Conservation (phyloP, 2,329 filamentous ascomycete genomes). For the Beauveria pseudobassiana region DNA sequence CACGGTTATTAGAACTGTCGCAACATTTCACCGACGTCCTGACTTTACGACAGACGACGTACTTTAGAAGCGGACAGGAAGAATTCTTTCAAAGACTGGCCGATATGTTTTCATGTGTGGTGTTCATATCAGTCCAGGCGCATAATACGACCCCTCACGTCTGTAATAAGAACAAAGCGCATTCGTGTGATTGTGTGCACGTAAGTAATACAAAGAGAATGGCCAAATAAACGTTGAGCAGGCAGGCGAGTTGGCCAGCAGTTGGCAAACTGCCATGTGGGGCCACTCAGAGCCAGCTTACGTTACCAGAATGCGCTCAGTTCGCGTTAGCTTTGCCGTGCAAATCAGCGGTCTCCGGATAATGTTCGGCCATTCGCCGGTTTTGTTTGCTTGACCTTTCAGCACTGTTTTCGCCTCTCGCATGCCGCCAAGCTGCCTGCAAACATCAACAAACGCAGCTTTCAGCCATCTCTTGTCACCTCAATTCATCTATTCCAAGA, state of each 20-base stretch:
- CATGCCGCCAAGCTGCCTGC: background rate
- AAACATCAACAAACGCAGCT: conserved; percentile 9
- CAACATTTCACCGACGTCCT: background rate
- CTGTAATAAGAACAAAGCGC: too few species aligned
- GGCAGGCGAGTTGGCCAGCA: too few species aligned
- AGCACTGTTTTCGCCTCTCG: conserved; percentile 7
- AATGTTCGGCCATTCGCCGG: background rate
- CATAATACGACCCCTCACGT: too few species aligned
- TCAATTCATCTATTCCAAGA: background rate
- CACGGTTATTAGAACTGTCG: background rate
- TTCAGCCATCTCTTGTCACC: background rate
- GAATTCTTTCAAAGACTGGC: background rate
- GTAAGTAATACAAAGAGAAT: background rate
- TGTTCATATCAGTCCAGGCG: too few species aligned
- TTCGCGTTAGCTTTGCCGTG: background rate
- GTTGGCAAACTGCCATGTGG: background rate
- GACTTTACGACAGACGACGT: background rate
- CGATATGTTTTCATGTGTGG: background rate
- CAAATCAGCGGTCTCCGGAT: background rate
- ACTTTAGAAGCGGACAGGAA: background rate
- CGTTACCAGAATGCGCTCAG: background rate
- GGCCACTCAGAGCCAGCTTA: background rate
- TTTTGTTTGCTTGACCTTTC: conserved; percentile 1
- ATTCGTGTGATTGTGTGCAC: too few species aligned
- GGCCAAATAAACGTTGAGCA: too few species aligned